phyloP scores from a whole-genome alignment of 2,329 filamentous ascomycete genomes.

The Lasiodiplodia citricola region DNA sequence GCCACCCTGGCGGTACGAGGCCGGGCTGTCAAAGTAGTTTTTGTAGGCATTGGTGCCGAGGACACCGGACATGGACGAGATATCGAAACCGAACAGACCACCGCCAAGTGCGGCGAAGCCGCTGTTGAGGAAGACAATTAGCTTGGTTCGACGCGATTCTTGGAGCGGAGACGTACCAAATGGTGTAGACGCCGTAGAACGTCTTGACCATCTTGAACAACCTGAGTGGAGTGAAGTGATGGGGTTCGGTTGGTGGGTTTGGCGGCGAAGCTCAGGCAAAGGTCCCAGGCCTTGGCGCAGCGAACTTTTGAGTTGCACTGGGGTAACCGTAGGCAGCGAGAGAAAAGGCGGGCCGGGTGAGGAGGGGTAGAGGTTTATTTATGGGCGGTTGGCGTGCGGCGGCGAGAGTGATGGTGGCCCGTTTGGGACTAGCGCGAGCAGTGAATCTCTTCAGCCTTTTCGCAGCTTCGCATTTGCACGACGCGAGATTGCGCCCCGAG shows the following conservation, averaged over 20 bases:
- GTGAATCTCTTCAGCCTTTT: constrained; percentile 11
- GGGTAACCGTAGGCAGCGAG: neutral
- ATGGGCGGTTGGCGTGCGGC: constrained; percentile 2
- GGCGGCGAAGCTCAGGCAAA: neutral
- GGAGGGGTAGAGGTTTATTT: constrained; percentile 20
- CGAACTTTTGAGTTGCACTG: constrained; percentile 1
- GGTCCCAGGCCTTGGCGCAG: neutral
- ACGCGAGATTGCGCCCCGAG: constrained; percentile 6
- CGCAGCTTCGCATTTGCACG: neutral
- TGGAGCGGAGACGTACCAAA: constrained; percentile 62
- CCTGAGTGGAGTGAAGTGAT: neutral
- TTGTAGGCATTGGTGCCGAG: constrained; percentile 48
- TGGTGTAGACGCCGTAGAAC: constrained; percentile 57
- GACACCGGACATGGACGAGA: constrained; percentile 60
- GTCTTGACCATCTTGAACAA: constrained; percentile 17
- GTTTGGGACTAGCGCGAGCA: neutral
- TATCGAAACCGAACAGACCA: constrained; percentile 59
- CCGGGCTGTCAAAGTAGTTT: constrained; percentile 30
- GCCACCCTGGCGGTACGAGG: constrained; percentile 30
- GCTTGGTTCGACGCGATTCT: constrained; percentile 30
- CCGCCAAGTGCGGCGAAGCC: constrained; percentile 8
- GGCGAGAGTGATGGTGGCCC: neutral
- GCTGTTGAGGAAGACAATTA: neutral
- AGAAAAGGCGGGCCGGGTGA: neutral
- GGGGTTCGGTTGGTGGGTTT: neutral